These are phyloP conservation scores for Canna indica DNA, from an alignment of 176 grass and related monocot species.

Conservation along the genomic window DNA sequence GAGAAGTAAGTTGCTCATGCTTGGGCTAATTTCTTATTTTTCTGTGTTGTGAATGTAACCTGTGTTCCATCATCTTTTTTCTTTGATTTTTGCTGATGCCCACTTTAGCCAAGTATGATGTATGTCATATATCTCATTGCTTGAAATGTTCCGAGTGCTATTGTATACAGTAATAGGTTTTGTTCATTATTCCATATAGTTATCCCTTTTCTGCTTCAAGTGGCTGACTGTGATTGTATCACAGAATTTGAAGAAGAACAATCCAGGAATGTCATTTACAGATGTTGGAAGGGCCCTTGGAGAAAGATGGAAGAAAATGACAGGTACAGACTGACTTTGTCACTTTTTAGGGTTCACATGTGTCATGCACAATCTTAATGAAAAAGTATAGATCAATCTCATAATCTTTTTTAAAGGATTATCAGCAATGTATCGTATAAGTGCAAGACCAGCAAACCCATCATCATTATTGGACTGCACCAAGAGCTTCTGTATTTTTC, in stretches of 20 bases:
- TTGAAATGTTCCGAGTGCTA: neutral
- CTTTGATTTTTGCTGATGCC: neutral
- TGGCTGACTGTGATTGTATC: neutral
- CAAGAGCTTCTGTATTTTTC: no score
- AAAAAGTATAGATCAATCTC: neutral
- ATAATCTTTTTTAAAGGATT: no score
- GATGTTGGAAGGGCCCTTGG: conserved; percentile 25
- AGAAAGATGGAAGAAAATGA: conserved; percentile 23
- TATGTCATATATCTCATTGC: neutral
- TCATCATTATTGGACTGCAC: no score
- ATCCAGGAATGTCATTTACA: conserved; percentile 24
- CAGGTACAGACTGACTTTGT: neutral
- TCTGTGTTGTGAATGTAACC: no score
- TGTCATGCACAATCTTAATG: neutral
- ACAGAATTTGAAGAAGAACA: conserved; percentile 19
- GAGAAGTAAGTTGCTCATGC: conserved; percentile 44
- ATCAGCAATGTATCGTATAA: no score
- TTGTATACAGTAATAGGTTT: neutral
- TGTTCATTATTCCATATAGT: neutral
- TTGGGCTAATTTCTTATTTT: neutral
- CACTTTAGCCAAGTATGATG: neutral
- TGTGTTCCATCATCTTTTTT: neutral
- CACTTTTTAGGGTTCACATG: neutral
- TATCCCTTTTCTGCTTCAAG: neutral
- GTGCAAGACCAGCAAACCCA: no score